Percentiles rank a stretch among this genome's conserved stretches.
These are phyloP conservation scores for Boletus pseudopeckii DNA, from an alignment of 768 basidiomycete species.

Conservation along the genomic window DNA sequence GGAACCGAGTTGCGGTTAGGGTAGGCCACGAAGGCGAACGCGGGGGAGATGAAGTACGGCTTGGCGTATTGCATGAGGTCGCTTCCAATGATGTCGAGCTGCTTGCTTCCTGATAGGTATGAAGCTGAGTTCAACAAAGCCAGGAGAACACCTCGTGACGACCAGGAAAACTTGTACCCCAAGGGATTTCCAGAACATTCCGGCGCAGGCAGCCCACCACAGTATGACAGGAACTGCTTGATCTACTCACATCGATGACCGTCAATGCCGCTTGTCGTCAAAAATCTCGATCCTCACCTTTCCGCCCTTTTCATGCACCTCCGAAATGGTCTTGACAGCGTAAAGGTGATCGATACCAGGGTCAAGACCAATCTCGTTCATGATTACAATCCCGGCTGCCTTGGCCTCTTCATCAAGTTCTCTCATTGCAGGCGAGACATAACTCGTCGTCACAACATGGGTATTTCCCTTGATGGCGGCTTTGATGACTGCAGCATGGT, in stretches of 20 bases:
- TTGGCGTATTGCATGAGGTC: slow-evolving; percentile 90
- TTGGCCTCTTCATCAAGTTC: slow-evolving; percentile 78
- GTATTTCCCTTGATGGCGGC: slow-evolving; percentile 81
- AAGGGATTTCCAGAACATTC: slow-evolving; percentile 91
- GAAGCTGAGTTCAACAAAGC: slow-evolving; percentile 90
- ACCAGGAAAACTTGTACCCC: slow-evolving; percentile 99
- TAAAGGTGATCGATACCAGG: slow-evolving; percentile 94
- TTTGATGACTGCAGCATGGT: slow-evolving; percentile 87
- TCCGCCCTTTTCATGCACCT: slow-evolving; percentile 92
- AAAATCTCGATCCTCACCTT: slow-evolving; percentile 52
- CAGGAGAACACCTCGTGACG: slow-evolving; percentile 91
- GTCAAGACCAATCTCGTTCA: slow-evolving; percentile 98
- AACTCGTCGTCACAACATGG: slow-evolving; percentile 93
- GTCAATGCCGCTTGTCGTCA: neutral
- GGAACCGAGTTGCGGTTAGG: slow-evolving; percentile 93
- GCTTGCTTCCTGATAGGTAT: slow-evolving; percentile 65
- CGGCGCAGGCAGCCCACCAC: slow-evolving; percentile 92
- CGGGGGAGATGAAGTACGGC: slow-evolving; percentile 93
- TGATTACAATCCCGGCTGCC: slow-evolving; percentile 86
- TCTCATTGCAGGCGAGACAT: slow-evolving; percentile 88
- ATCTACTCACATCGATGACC: slow-evolving; percentile 44
- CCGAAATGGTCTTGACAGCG: slow-evolving; percentile 89
- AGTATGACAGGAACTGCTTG: slow-evolving; percentile 91
- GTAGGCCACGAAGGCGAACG: slow-evolving; percentile 94
- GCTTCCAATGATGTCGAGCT: slow-evolving; percentile 64